Evolutionary conservation across 2,329 filamentous ascomycete genomes (phyloP).

Genomic region (Aspergillus sp.): DNA sequence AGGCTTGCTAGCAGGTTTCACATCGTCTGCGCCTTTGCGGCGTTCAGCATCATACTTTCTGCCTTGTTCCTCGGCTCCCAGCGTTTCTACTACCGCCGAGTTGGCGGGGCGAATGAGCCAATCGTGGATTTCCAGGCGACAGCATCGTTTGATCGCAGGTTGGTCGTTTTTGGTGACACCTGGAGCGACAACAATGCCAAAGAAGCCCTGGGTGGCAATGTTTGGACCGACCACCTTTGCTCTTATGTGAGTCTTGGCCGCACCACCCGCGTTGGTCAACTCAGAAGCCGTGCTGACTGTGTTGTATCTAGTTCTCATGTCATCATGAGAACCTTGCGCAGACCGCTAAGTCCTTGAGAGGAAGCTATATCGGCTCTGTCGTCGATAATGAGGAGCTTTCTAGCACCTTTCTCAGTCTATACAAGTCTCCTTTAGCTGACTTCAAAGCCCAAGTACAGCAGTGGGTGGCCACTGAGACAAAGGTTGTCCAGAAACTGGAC

Average conservation of each 20-base stretch:
- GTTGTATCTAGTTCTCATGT: constrained; percentile 37
- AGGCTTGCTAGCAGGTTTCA: constrained; percentile 38
- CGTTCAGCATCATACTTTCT: constrained; percentile 35
- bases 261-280: neutral
- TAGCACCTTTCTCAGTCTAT: constrained; percentile 29
- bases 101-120: constrained; percentile 23
- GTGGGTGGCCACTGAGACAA: constrained; percentile 41
- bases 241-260: constrained; percentile 33
- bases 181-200: constrained; percentile 43
- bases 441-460: constrained; percentile 42
- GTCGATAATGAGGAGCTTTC: constrained; percentile 39
- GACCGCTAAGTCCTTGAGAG: constrained; percentile 32
- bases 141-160: constrained; percentile 31
- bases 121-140: constrained; percentile 26
- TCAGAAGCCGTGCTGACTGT: constrained; percentile 8
- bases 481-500: constrained; percentile 29
- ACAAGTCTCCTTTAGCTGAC: constrained; percentile 37
- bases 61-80: constrained; percentile 35
- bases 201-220: constrained; percentile 31
- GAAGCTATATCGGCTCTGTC: constrained; percentile 35
- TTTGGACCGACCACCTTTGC: constrained; percentile 45
- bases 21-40: constrained; percentile 34
- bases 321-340: constrained; percentile 41
- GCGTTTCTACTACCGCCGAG: constrained; percentile 26
- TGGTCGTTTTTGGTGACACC: constrained; percentile 47